Evolutionary conservation across 2,329 filamentous ascomycete species (phyloP), one percentile per base, ranked within the genome.

Genomic region (Nigrospora sphaerica): DNA sequence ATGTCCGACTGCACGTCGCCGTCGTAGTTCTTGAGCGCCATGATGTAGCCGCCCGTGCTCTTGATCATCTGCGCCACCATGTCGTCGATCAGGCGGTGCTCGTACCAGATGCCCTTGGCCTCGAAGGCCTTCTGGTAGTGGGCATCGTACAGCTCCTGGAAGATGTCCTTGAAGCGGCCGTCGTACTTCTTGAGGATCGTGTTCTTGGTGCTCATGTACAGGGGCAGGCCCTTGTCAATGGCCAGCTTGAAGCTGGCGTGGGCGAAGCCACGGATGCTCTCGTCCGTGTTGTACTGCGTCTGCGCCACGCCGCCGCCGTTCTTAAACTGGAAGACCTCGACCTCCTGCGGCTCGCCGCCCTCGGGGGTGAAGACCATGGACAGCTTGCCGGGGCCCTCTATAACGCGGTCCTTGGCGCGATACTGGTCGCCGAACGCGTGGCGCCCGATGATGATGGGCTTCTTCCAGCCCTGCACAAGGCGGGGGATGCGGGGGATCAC

Each of bases 11-110:
- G 93, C 54, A 98, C 93, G 62, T 98, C 93, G 69, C 93, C 93
- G 62, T 97, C 93, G 75, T 97, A 96, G 83, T 97, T 97, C 85
- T 98, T 98, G 69, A 97, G 81, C 52, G 93, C 93, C 78, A 97
- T 96, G 66, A 97, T 82, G 72, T 93, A 96, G 53, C 93, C 93
- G 59, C 93, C 93, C 61, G 85, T 82, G 72, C 87, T 93, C 87
- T 98, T 98, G 78, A 98, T 87, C 93, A 98, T 98, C 80, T 98
- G 93, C 42, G 93, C 93, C 54, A 98, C 93, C 93, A 98, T 97
- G 73, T 98, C 93, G 72, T 98, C 93, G 64, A 98, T 97, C 57
- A 98, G 78, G 62, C 93, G 87, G 75, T 98, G 93, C 83, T 98
- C 93, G 67, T 98, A 97, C 93, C 93, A 97, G 73, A 97, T 95